These are phyloP conservation scores for Cinnamomum micranthum DNA, from an alignment of 164 flowering plant genomes.

Conservation along the genomic window DNA sequence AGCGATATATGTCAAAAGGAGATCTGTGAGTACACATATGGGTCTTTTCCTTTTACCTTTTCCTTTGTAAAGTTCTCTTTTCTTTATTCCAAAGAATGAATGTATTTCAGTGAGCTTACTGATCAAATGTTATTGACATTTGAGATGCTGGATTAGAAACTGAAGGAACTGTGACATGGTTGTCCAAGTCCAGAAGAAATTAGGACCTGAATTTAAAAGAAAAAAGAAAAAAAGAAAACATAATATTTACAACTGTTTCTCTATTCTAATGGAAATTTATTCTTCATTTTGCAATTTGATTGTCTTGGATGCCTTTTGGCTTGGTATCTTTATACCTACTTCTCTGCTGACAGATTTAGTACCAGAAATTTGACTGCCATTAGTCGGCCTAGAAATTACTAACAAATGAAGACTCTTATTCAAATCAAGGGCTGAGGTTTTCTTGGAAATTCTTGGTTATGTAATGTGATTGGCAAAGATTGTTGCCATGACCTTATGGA, in stretches of 20 bases:
- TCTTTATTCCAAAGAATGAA: background rate
- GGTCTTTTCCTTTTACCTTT: background rate
- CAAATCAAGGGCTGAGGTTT: background rate
- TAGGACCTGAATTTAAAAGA: background rate
- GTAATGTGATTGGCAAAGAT: background rate
- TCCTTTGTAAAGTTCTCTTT: too few relatives aligned
- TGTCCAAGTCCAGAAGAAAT: background rate
- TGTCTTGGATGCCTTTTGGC: background rate
- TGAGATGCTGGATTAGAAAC: background rate
- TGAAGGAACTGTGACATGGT: background rate
- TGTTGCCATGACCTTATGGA: too few relatives aligned
- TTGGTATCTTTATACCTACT: background rate
- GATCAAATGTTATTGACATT: background rate
- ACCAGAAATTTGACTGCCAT: background rate
- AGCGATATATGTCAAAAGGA: conserved; percentile 96
- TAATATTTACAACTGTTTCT: too few relatives aligned
- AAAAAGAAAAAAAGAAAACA: too few relatives aligned
- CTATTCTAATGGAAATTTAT: background rate
- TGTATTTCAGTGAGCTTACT: background rate
- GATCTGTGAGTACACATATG: conserved; percentile 72
- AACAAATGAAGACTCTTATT: background rate
- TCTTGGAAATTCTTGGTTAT: background rate
- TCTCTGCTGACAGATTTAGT: background rate
- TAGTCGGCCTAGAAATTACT: background rate
- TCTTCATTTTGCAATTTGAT: background rate